Evolutionary conservation across 2,329 filamentous ascomycete species (phyloP).

Genomic region (Metarhizium guizhouense): DNA sequence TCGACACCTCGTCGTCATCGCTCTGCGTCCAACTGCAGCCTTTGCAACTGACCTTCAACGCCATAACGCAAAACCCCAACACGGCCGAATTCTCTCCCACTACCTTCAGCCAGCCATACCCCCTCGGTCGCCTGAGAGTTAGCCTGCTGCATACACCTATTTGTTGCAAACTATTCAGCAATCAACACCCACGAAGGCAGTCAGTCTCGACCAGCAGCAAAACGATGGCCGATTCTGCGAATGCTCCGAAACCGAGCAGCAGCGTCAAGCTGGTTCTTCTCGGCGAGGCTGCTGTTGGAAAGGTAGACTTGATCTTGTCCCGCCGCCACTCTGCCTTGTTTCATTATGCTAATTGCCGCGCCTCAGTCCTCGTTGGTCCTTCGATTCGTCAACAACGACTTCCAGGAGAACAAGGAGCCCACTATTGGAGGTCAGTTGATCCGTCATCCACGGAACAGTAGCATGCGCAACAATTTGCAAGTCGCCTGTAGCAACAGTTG

Average conservation of each 20-base stretch:
- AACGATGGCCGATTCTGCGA: constrained; percentile 38
- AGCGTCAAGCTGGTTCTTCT: constrained; percentile 98
- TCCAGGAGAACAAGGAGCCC: constrained; percentile 99
- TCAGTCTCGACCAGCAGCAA: neutral
- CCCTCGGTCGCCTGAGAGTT: neutral
- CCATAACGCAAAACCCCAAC: neutral
- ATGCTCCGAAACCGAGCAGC: constrained; percentile 88
- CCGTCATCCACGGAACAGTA: constrained; percentile 6
- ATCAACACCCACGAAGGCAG: neutral
- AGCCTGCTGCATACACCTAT: neutral
- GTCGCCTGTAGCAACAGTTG: neutral
- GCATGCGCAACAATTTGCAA: neutral
- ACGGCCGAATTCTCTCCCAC: neutral
- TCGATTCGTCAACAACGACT: constrained; percentile 98
- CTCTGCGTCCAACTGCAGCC: neutral
- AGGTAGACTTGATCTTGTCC: constrained; percentile 48
- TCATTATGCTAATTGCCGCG: constrained; percentile 13
- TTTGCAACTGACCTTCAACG: neutral
- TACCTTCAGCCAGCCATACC: neutral
- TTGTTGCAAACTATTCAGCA: neutral
- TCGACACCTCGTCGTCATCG: constrained; percentile 1
- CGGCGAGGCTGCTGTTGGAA: constrained; percentile 95
- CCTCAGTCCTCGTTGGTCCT: constrained; percentile 87
- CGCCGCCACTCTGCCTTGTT: neutral
- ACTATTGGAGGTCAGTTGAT: constrained; percentile 79